Evolutionary conservation across 352 stramenopile genomes (phyloP), one percentile per base, ranked within the genome.

Genomic region (Albugo candida): DNA sequence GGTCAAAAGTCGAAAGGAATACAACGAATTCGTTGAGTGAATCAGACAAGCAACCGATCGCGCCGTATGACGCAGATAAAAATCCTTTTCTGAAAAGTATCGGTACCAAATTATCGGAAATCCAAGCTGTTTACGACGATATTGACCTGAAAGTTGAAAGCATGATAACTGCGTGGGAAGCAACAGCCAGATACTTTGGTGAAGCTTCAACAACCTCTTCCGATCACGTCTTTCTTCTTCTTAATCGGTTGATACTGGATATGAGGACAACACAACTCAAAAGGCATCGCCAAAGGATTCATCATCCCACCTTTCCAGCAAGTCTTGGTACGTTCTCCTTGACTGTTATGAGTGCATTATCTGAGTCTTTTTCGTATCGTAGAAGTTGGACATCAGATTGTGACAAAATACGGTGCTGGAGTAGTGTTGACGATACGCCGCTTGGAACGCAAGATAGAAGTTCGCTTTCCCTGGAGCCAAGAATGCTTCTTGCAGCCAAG

Each of bases 181-280:
- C 60, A 13, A 81, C 65, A 1, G 70, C 72, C 31, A 42, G 64
- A 13, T 88, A 88, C 55, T 41, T 88, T 13, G 75, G 72, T 2
- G 75, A 88, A 63, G 63, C 77, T 20, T 52, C 67, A 12, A 49
- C 48, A 2, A 56, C 52, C 1, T 77, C 72, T 13, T 84, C 75
- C 6, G 70, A 85, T 41, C 84, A 85, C 45, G 68, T 78, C 0
- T 66, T 85, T 13, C 61, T 56, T 8, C 52, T 88, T 1, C 49
- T 88, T 11, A 70, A 88, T 51, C 63, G 72, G 11, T 85, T 88
- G 47, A 50, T 81, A 16, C 47, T 88, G 12, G 75, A 88, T 45
- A 71, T 88, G 20, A 82, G 81, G 48, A 67, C 84, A 6, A 69
- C 69, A 4, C 80, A 81, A 36, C 60, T 62, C 2, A 44, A 83